A percentile compares a stretch with the other conserved stretches of the same genome.
phyloP scores from a whole-genome alignment of 2,329 filamentous ascomycete species.

The Nectriaceae sp. region DNA sequence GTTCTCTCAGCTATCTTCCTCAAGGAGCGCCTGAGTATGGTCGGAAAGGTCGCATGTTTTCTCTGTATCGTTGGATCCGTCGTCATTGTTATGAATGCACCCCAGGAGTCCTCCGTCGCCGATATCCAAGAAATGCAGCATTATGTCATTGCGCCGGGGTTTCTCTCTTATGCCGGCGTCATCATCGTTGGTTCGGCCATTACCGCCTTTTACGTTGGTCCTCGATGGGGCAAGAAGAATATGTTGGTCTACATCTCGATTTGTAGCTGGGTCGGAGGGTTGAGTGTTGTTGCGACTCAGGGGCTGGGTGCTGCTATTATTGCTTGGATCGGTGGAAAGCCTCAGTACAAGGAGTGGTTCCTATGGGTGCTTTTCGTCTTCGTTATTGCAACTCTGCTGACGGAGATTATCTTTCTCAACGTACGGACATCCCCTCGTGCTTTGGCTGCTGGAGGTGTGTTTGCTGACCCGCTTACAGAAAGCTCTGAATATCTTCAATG shows the following conservation, averaged over 20 bases:
- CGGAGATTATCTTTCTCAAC: conserved; percentile 94
- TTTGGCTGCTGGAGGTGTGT: conserved; percentile 3
- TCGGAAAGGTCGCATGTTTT: conserved; percentile 95
- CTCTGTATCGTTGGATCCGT: conserved; percentile 92
- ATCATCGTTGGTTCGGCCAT: conserved; percentile 73
- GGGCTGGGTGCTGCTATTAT: conserved; percentile 90
- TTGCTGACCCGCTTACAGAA: conserved; percentile 65
- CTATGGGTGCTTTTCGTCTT: conserved; percentile 90
- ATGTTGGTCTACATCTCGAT: conserved; percentile 98
- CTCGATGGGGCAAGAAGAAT: conserved; percentile 90
- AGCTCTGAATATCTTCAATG: conserved; percentile 97
- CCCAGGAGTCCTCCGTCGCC: conserved; percentile 78
- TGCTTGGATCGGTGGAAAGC: conserved; percentile 76
- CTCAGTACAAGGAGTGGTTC: conserved; percentile 98
- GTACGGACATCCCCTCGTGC: conserved; percentile 54
- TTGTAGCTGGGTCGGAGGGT: conserved; percentile 89
- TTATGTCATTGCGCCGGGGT: conserved; percentile 84
- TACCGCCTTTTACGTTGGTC: conserved; percentile 78
- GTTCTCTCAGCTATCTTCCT: conserved; percentile 92
- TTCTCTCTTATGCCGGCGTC: conserved; percentile 81
- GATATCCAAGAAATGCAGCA: conserved; percentile 91
- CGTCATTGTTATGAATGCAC: conserved; percentile 93
- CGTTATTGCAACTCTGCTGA: conserved; percentile 83
- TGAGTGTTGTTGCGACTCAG: conserved; percentile 94
- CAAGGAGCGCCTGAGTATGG: conserved; percentile 92